Evolutionary conservation across 768 basidiomycete genomes (phyloP), one percentile per base, ranked within the genome.

Genomic region (Leccinum truebloodii): DNA sequence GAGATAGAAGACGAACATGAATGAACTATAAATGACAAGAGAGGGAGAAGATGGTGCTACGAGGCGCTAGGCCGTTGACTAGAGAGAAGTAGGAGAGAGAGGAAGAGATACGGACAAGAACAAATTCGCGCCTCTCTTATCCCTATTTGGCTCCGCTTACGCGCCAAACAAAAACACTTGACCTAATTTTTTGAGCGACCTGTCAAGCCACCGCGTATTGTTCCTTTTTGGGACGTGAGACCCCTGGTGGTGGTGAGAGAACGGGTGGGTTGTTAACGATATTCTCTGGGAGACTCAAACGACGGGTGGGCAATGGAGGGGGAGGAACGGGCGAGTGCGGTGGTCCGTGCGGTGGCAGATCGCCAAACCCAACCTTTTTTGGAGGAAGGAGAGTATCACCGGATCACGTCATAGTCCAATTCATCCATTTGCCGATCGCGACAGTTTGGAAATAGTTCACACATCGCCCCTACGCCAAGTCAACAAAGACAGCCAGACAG

Each of bases 1-100:
- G 12, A 28, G 26, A 1, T 39, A 49, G 58, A 67, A 55, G 51
- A 78, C 79, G 65, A 67, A 82, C 80, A 77, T 74, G 78, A 77
- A 80, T 77, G 72, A 78, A 76, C 76, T 82, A 81, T 79, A 81
- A 71, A 74, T 75, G 78, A 80, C 78, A 85, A 79, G 83, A 80
- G 81, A 83, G 82, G 75, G 78, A 80, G 78, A 46, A 46, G 44
- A 46, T 46, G 20, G 80, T 82, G 80, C 80, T 80, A 81, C 80
- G 83, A 82, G 78, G 76, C 76, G 77, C 75, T 72, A 70, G 75
- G 77, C 78, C 80, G 78, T 75, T 78, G 76, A 74, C 74, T 73
- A 70, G 78, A 80, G 80, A 83, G 82, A 82, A 79, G 81, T 81
- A 80, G 77, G 81, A 83, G 82, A 81, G 67, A 75, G 81, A 79